Evolutionary conservation across 2,329 filamentous ascomycete species (phyloP), one percentile per base, ranked within the genome.

Genomic region (Fusarium bulbicola): DNA sequence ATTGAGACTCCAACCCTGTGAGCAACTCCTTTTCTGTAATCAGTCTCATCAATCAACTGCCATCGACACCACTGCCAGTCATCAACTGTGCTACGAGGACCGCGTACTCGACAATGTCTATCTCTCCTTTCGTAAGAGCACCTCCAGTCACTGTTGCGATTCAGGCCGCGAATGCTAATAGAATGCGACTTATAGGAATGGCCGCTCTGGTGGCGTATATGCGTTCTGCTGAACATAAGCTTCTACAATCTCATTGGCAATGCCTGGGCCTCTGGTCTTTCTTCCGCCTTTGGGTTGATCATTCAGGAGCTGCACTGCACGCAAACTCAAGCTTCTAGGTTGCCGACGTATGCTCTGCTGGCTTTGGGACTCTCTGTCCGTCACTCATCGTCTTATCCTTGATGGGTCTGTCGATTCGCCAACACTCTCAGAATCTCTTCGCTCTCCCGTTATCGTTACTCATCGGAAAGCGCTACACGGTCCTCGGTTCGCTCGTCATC

Each of bases 121-220:
- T 36, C 9, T 49, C 60, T 10, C 60, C 60, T 6, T 42, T 49
- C 13, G 60, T 63, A 63, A 16, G 52, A 12, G 9, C 47, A 20
- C 36, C 26, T 20, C 26, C 0, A 43, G 12, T 8, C 15, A 32
- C 8, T 1, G 18, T 3, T 21, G 7, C 3, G 2, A 12, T n/a
- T n/a, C 5, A 20, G 18, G 1, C 8, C 8, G 1, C 9, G 30
- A 21, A 47, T 28, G 21, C 32, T 58, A 34, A 58, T 28, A 1
- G 7, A 10, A 21, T 2, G 10, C 24, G 14, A 37, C 6, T n/a
- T 1, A 18, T 39, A 65, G 59, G 11, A 65, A n/a, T 66, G 60
- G 63, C 63, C 63, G 13, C 36, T 65, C 4, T 66, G 63, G 63
- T 66, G 63, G 49, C 63, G 63, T 5, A 37, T 66, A n/a, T 42